Conservation (phyloP, 495 filamentous ascomycete genomes). For the Clohesyomyces aquaticus region DNA sequence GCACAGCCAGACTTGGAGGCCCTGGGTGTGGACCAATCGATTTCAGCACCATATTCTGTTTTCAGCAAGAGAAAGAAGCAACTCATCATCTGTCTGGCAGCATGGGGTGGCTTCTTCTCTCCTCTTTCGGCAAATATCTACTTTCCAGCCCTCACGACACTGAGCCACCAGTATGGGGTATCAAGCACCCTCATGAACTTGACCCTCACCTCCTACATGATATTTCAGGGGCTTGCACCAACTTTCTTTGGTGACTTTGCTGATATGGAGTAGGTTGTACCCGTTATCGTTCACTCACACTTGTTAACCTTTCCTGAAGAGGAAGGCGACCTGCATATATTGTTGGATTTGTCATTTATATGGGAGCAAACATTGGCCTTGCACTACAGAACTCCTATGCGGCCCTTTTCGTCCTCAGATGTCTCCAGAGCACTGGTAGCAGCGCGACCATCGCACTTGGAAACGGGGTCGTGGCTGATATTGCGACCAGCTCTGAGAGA, state of each 20-base stretch:
- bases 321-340: slow-evolving; percentile 51
- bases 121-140: slow-evolving; percentile 80
- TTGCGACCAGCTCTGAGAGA: slow-evolving; percentile 46
- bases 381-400: slow-evolving; percentile 45
- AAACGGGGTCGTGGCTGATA: slow-evolving; percentile 48
- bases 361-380: slow-evolving; percentile 50
- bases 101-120: slow-evolving; percentile 68
- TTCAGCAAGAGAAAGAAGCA: slow-evolving; percentile 61
- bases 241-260: slow-evolving; percentile 50
- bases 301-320: not conserved
- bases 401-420: slow-evolving; percentile 42
- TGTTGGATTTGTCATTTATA: slow-evolving; percentile 49
- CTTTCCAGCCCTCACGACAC: slow-evolving; percentile 68
- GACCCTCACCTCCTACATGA: slow-evolving; percentile 45
- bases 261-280: slow-evolving; percentile 42
- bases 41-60: slow-evolving; percentile 46
- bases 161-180: slow-evolving; percentile 60
- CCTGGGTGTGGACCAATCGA: slow-evolving; percentile 1
- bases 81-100: slow-evolving; percentile 69
- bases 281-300: not conserved
- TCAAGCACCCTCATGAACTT: slow-evolving; percentile 65
- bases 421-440: slow-evolving; percentile 42
- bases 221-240: slow-evolving; percentile 45
- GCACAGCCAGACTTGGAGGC: slow-evolving; percentile 5
- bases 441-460: slow-evolving; percentile 44